A percentile compares a stretch with the other conserved stretches of the same genome.
phyloP scores from a whole-genome alignment of 1,139 yeast genomes.

The Meyerozyma sp. region DNA sequence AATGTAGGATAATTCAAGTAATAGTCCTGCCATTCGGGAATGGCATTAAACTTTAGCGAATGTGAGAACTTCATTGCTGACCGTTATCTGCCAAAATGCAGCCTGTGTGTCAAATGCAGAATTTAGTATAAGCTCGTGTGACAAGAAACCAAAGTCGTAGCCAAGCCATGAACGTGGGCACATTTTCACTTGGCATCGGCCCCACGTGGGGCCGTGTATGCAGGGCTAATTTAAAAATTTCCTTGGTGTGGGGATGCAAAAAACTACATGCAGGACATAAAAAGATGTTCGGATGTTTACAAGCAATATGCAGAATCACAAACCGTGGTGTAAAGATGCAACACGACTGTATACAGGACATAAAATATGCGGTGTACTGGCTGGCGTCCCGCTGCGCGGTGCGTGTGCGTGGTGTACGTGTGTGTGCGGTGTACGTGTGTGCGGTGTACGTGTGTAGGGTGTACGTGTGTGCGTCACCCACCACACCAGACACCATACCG shows the following conservation, averaged over 20 bases:
- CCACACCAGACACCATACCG: no score
- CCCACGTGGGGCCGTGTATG: not conserved
- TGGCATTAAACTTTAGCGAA: constrained; percentile 71
- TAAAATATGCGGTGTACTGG: no score
- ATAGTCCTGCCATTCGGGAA: constrained; percentile 72
- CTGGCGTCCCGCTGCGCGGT: no score
- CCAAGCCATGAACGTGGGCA: constrained; percentile 1
- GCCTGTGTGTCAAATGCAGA: not conserved
- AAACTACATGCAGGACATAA: not conserved
- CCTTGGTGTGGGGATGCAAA: not conserved
- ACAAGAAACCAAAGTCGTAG: not conserved
- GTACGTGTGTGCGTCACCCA: no score
- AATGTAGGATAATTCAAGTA: constrained; percentile 63
- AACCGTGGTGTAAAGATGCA: no score
- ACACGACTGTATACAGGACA: no score
- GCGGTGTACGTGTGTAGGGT: no score
- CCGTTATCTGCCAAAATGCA: not conserved
- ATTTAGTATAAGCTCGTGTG: constrained; percentile 1
- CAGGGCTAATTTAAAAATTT: not conserved
- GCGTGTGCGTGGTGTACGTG: no score
- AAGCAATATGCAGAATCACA: no score
- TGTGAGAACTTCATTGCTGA: constrained; percentile 65
- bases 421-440: no score
- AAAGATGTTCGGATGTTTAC: no score
- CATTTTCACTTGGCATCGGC: not conserved